Evolutionary conservation across 2,329 filamentous ascomycete genomes (phyloP), one percentile per base, ranked within the genome.

Genomic region (Aspergillus phoenicis): DNA sequence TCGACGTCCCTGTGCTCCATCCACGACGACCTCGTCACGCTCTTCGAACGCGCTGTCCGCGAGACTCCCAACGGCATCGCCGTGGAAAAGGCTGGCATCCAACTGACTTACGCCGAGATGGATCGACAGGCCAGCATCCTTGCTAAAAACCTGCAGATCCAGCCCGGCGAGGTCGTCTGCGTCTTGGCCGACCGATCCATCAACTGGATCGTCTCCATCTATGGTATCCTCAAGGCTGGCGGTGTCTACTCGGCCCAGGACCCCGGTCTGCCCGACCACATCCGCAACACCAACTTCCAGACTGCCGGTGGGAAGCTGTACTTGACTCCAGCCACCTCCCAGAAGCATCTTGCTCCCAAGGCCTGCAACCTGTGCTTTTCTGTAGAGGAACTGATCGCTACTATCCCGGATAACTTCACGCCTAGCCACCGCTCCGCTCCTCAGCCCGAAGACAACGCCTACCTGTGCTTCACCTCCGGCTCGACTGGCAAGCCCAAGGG

Each of bases 381-480:
- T 5, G 33, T 36, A 5, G 33, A 36, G 11, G 33, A 36, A 36
- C 33, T 36, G 33, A 36, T 36, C 11, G 33, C 33, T 11, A 36
- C 1, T 13, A 36, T 36, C 33, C 33, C 33, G 4, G 33, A 36
- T 11, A 13, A 36, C 33, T 36, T 36, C 33, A 36, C 33, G 13
- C 33, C 33, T 11, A 10, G 13, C 33, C 33, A 36, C 33, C 33
- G 33, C 1, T 13, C 33, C 33, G 33, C 33, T 0, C 33, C 33
- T 5, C 33, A 36, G 5, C 33, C 33, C 33, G 33, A 36, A 36
- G 33, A 36, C 33, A 36, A 15, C 33, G 78, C 78, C 0, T 83
- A 79, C 58, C 28, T 82, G 0, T 77, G 75, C 51, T 82, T 80
- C 60, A 82, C 81, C 0, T 82, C 78, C 1, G 80, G 80, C 0